Evolutionary conservation across 2,329 filamentous ascomycete species (phyloP).

Genomic region (Drechslerella coelobrocha): DNA sequence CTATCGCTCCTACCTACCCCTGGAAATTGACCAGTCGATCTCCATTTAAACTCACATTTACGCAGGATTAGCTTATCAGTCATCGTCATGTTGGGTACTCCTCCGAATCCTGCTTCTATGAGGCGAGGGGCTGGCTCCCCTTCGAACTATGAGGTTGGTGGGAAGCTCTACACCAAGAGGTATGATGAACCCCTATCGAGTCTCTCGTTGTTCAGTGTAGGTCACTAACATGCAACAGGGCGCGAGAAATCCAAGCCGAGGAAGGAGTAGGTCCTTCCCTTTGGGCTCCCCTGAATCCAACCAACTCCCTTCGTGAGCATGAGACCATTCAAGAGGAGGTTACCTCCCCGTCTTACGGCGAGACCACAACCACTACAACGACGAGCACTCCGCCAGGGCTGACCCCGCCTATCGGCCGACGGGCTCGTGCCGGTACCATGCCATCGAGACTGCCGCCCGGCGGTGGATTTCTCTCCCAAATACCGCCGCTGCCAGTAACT

Average conservation of each 20-base stretch:
- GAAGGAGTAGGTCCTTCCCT: slow-evolving; percentile 80
- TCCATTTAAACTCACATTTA: too few species aligned
- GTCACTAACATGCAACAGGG: slow-evolving; percentile 63
- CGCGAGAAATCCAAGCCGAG: slow-evolving; percentile 95
- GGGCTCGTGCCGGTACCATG: slow-evolving; percentile 91
- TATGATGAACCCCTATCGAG: slow-evolving; percentile 62
- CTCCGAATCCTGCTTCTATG: slow-evolving; percentile 61
- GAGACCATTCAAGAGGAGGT: slow-evolving; percentile 73
- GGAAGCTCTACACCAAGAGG: slow-evolving; percentile 89
- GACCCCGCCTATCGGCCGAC: slow-evolving; percentile 71
- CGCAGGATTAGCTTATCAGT: slow-evolving; percentile 50
- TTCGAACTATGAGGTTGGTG: slow-evolving; percentile 85
- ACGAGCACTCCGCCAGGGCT: slow-evolving; percentile 68
- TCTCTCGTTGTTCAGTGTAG: slow-evolving; percentile 1
- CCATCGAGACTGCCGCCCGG: slow-evolving; percentile 90
- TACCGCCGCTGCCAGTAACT: slow-evolving; percentile 72
- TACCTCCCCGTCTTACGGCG: slow-evolving; percentile 64
- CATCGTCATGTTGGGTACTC: slow-evolving; percentile 52
- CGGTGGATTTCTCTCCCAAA: slow-evolving; percentile 63
- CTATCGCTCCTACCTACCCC: slow-evolving; percentile 21
- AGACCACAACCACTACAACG: slow-evolving; percentile 57
- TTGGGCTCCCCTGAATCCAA: slow-evolving; percentile 95
- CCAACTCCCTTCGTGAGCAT: slow-evolving; percentile 80
- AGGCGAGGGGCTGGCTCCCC: slow-evolving; percentile 93
- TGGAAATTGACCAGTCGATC: too few species aligned